Conservation (phyloP, 2,329 filamentous ascomycete species). For the Alternaria viburni region DNA sequence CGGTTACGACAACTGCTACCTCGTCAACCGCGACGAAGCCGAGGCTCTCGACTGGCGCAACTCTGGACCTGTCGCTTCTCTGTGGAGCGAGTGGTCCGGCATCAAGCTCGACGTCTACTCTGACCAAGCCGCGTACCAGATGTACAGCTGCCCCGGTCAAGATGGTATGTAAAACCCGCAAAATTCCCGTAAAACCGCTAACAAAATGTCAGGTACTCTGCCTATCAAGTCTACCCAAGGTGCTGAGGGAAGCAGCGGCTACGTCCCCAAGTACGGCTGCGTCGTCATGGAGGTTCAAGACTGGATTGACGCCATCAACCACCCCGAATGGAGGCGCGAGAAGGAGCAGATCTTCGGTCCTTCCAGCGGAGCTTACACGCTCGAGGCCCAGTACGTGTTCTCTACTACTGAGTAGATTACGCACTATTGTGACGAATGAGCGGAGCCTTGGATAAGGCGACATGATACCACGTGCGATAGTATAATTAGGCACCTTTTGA, state of each 20-base stretch:
- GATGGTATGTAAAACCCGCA: conserved; percentile 60
- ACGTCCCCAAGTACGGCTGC: conserved; percentile 79
- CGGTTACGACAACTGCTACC: conserved; percentile 81
- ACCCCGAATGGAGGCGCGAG: conserved; percentile 81
- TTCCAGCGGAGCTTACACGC: conserved; percentile 50
- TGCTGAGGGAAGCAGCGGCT: conserved; percentile 64
- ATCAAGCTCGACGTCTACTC: conserved; percentile 82
- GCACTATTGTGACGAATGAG: background rate
- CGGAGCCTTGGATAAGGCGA: background rate
- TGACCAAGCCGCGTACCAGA: conserved; percentile 86
- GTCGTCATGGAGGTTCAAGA: conserved; percentile 91
- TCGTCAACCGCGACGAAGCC: conserved; percentile 67
- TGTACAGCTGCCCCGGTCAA: conserved; percentile 82
- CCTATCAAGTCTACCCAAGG: conserved; percentile 75
- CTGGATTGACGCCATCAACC: conserved; percentile 92
- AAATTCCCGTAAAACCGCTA: background rate
- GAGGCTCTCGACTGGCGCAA: conserved; percentile 69
- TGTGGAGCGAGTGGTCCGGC: conserved; percentile 77
- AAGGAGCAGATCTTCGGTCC: conserved; percentile 59
- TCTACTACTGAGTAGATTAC: conserved; percentile 33
- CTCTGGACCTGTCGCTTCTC: conserved; percentile 64
- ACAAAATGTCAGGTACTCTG: conserved; percentile 52
- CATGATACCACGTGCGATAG: conserved; percentile 14
- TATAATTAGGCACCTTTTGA: conserved; percentile 3
- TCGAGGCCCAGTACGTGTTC: conserved; percentile 55